These are phyloP conservation scores for Solidago caesia DNA, from an alignment of 129 eudicot species.

Conservation along the genomic window DNA sequence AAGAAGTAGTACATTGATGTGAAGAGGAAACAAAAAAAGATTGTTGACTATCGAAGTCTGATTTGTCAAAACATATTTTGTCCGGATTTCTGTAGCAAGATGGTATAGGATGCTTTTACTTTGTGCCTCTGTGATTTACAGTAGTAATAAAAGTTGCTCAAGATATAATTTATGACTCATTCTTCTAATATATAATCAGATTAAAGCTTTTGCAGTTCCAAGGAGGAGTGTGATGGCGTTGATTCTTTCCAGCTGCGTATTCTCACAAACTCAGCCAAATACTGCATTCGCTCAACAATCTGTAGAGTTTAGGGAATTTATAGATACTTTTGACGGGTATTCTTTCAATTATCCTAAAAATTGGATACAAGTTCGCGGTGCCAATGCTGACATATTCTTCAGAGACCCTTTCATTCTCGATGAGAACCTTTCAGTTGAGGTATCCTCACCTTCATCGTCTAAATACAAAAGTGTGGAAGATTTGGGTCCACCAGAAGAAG, in stretches of 20 bases:
- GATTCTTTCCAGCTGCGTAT: slow-evolving; percentile 52
- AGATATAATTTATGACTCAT: slow-evolving; percentile 4
- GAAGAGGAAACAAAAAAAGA: too few relatives aligned
- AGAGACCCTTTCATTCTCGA: slow-evolving; percentile 93
- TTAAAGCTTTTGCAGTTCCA: slow-evolving; percentile 87
- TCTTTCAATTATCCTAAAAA: slow-evolving; percentile 74
- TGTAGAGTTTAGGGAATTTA: slow-evolving; percentile 67
- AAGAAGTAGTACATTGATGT: too few relatives aligned
- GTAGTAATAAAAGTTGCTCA: background rate
- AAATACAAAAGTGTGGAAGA: slow-evolving; percentile 71
- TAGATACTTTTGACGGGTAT: slow-evolving; percentile 91
- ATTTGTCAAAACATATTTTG: too few relatives aligned
- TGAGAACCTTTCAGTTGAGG: slow-evolving; percentile 75
- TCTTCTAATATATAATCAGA: slow-evolving; percentile 79
- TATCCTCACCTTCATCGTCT: slow-evolving; percentile 95
- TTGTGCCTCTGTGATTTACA: background rate
- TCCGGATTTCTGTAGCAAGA: background rate
- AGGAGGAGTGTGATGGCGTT: slow-evolving; percentile 59
- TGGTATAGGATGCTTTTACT: background rate
- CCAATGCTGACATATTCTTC: slow-evolving; percentile 93
- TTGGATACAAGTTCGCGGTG: slow-evolving; percentile 98
- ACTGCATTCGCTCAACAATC: slow-evolving; percentile 56
- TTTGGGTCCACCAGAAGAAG: slow-evolving; percentile 88
- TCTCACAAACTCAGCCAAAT: slow-evolving; percentile 37
- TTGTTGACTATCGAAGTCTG: too few relatives aligned